Evolutionary conservation across 192 early-diverging fungal species (phyloP).

Genomic region (Podila epicladia): DNA sequence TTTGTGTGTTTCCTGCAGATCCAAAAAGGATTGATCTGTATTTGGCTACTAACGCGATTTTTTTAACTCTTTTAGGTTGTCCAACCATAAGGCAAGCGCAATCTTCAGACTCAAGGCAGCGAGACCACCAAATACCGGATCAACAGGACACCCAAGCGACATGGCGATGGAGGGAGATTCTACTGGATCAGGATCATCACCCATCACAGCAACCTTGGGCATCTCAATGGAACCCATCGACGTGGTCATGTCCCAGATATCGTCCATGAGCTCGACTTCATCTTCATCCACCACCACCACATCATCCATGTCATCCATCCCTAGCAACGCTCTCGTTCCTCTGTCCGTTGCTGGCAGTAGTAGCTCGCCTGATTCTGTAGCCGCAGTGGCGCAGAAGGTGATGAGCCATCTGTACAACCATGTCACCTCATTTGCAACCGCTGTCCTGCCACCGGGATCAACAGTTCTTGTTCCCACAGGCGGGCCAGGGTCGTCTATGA

Average conservation of each 20-base stretch:
- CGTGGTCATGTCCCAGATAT: conserved; percentile 70
- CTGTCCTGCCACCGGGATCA: conserved; percentile 62
- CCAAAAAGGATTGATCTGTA: background rate
- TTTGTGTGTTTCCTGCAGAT: background rate
- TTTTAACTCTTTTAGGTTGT: conserved; percentile 55
- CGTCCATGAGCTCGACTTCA: conserved; percentile 1
- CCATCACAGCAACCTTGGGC: conserved; percentile 76
- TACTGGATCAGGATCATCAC: conserved; percentile 20
- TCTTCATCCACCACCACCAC: conserved; percentile 16
- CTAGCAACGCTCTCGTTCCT: conserved; percentile 41
- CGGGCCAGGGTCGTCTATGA: conserved; percentile 51
- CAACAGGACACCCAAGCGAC: conserved; percentile 13
- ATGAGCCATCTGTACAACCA: conserved; percentile 80
- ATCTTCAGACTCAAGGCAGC: conserved; percentile 72
- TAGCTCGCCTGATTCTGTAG: conserved; percentile 57
- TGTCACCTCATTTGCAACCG: conserved; percentile 73
- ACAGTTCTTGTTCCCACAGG: conserved; percentile 64
- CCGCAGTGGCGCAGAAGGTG: conserved; percentile 65
- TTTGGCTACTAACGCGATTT: background rate
- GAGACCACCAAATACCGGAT: background rate
- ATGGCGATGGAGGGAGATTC: conserved; percentile 48
- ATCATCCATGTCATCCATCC: conserved; percentile 9
- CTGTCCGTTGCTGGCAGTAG: background rate
- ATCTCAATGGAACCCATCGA: conserved; percentile 93
- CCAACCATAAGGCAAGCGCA: conserved; percentile 88